Base-by-base conservation (phyloP, 1,139 yeast genomes). In the Schizosaccharomyces versatilis region DNA sequence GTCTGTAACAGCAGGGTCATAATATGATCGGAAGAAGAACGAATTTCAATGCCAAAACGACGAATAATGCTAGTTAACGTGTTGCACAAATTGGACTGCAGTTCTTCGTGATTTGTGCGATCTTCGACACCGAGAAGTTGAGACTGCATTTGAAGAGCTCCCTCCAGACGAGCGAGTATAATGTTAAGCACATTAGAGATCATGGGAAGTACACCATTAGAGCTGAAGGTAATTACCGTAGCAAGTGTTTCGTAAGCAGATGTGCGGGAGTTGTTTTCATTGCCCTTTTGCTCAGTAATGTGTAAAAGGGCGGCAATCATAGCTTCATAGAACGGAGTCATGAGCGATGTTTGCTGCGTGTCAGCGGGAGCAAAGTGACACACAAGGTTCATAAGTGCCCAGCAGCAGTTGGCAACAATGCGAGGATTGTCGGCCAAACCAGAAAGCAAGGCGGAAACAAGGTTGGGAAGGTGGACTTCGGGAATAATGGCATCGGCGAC, bases 201-300 rank as follows among this genome's bases (percentile, higher is more conserved):
- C 47, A 79, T 69, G 44, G 77, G 78, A 68, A 82, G 73, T 54
- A 84, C 83, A 63, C 79, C 86, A 54, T 73, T 73, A 9, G 94
- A 79, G 65, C 90, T 75, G 66, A 76, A 81, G 53, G 79, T 74
- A 41, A 88, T 95, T 66, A 88, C 72, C 0, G 90, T 74, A 1
- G 95, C 81, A 61, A 90, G 72, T 0, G 96, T 94, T 68, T 93
- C 96, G 66, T 85, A 90, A 0, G 97, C 94, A 36, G 96, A 86
- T 2, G 97, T 93, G 65, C 98, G 76, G n/a, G 94, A 77, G 58
- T 84, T 80, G 65, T 78, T 75, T 65, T 86, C 97, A 64, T 90
- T 90, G 64, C 85, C 95, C 15, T 71, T 64, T 63, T 82, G 78
- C 40, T 59, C 62, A 38, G 66, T 61, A 51, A 85, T 76, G 62